Conservation (phyloP, 495 filamentous ascomycete species). For the Aspergillus cristatus region DNA sequence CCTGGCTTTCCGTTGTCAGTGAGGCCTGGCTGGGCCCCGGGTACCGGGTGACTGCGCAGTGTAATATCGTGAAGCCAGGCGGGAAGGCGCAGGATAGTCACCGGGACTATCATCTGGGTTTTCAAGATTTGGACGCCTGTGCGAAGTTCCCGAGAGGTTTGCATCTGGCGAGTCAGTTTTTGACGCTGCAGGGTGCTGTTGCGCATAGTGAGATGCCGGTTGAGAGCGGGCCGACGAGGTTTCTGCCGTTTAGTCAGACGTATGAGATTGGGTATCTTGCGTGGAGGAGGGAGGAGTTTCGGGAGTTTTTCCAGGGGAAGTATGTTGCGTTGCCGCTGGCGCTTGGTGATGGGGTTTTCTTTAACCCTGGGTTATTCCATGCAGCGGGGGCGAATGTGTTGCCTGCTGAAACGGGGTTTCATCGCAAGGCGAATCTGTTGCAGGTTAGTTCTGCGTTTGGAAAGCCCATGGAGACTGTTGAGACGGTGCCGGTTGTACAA, state of each 20-base stretch:
- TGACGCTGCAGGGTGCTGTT: constrained; percentile 50
- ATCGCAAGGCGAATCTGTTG: constrained; percentile 43
- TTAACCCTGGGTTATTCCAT: constrained; percentile 49
- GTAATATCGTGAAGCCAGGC: constrained; percentile 48
- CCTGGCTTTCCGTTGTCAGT: constrained; percentile 36
- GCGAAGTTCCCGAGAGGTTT: constrained; percentile 29
- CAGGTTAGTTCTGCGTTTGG: constrained; percentile 48
- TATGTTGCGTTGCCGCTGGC: constrained; percentile 38
- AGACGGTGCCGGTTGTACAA: constrained; percentile 34
- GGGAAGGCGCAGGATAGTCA: constrained; percentile 42
- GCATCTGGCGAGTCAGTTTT: constrained; percentile 37
- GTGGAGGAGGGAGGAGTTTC: constrained; percentile 38
- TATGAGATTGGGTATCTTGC: constrained; percentile 43
- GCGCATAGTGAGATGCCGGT: constrained; percentile 48
- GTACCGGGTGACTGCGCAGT: constrained; percentile 45
- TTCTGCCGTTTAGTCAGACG: constrained; percentile 45
- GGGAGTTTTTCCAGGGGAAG: constrained; percentile 34
- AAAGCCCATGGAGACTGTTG: constrained; percentile 49
- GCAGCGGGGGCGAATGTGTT: constrained; percentile 45
- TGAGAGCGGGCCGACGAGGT: constrained; percentile 41
- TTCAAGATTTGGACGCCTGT: constrained; percentile 32
- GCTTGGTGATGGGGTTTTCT: constrained; percentile 46
- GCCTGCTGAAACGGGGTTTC: constrained; percentile 18
- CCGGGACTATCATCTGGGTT: constrained; percentile 50
- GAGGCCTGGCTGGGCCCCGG: constrained; percentile 43